Evolutionary conservation across 1,284 basidiomycete genomes (phyloP).

Genomic region (Trametes sp.): DNA sequence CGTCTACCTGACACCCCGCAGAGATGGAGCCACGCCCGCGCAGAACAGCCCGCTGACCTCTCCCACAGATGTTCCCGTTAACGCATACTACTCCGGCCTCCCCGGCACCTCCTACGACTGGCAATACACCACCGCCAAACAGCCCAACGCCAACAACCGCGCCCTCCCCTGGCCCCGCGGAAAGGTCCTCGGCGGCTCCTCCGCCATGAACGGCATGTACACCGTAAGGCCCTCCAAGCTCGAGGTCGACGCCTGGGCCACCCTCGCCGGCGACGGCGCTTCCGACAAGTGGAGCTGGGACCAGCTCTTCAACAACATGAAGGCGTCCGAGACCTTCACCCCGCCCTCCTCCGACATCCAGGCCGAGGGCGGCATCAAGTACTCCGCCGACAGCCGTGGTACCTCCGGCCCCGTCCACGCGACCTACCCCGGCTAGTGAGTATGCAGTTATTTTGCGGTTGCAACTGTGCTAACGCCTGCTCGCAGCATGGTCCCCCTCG

Average conservation of each 20-base stretch:
- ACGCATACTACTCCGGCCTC: slow-evolving; percentile 60
- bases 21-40: too few species aligned
- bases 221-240: slow-evolving; percentile 58
- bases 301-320: slow-evolving; percentile 56
- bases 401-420: slow-evolving; percentile 54
- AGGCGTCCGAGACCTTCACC: slow-evolving; percentile 57
- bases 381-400: slow-evolving; percentile 51
- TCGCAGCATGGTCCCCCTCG: slow-evolving; percentile 53
- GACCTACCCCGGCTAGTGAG: slow-evolving; percentile 61
- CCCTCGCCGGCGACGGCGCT: slow-evolving; percentile 45
- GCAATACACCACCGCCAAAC: slow-evolving; percentile 62
- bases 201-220: slow-evolving; percentile 79
- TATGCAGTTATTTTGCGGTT: slow-evolving; percentile 10
- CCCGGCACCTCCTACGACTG: slow-evolving; percentile 66
- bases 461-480: slow-evolving; percentile 1
- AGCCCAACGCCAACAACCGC: slow-evolving; percentile 51
- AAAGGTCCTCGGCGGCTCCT: slow-evolving; percentile 75
- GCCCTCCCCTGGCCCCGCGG: slow-evolving; percentile 63
- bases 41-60: slow-evolving; percentile 1
- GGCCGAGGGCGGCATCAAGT: slow-evolving; percentile 49
- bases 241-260: slow-evolving; percentile 65
- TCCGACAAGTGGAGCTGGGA: slow-evolving; percentile 61
- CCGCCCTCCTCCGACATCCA: slow-evolving; percentile 48
- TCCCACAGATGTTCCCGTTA: slow-evolving; percentile 54
- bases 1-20: too few species aligned